Base-by-base conservation (phyloP, 2,329 filamentous ascomycete species). In the Sarocladiaceae sp. region DNA sequence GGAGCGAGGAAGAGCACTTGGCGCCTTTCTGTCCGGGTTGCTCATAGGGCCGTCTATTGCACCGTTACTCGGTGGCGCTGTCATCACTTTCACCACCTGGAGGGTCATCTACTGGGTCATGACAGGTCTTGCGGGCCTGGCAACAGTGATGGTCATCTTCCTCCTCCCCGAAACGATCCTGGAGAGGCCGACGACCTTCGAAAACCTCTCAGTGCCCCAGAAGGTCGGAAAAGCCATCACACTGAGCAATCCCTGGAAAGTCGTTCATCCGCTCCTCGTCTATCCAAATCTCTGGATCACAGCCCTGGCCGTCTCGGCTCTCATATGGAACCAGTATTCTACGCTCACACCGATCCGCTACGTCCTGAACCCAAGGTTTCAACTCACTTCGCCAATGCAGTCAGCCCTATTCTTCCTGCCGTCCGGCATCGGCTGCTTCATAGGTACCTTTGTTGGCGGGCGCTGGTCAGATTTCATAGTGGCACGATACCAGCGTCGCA, bases 271-370 rank as follows among this genome's bases (percentile, higher is more conserved):
- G 5, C 33, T 50, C 15, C 40, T 48, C n/a, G 50, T 67, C 2
- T 84, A 84, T 52, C 82, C 82, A 0, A 85, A 85, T 51, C 67
- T 86, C 2, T 65, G 82, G 31, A 65, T 78, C 50, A 69, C 70
- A 19, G 77, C 73, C 1, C 55, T 83, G 2, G 78, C 79, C 1
- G 74, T 74, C 11, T 75, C 72, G 2, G 68, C 73, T 18, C 67
- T 87, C 1, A 74, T 86, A 13, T 86, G 80, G 80, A 85, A 85
- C 60, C 83, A 85, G 65, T 86, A 86, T 60, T 74, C 71, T 3
- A 70, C 85, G 1, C 67, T 85, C 6, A 85, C 80, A 0, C 79
- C 77, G 0, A 85, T 86, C 49, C 77, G 82, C 18, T 85, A 84
- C 54, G 76, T 85, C 13, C 69, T 87, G 18, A 85, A 86, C 54